These are phyloP conservation scores for Cercospora sesami DNA, from an alignment of 2,329 filamentous ascomycete species.

Conservation along the genomic window DNA sequence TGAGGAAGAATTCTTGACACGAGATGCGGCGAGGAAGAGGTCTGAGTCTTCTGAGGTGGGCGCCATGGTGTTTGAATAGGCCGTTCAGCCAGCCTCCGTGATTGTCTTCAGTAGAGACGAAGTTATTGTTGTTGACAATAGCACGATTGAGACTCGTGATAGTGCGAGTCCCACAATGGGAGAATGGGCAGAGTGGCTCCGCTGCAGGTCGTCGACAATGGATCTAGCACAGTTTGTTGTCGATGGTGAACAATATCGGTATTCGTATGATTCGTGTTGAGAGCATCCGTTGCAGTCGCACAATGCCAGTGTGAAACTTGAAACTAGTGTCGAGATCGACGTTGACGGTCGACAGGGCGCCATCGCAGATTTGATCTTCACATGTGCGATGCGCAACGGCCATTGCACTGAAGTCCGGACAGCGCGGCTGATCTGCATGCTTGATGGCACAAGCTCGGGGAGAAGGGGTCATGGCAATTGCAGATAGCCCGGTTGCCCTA, in stretches of 20 bases:
- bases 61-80: neutral
- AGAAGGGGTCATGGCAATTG: neutral
- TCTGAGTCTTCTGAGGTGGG: neutral
- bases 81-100: neutral
- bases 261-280: neutral
- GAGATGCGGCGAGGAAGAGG: neutral
- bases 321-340: slow-evolving; percentile 2
- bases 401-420: neutral
- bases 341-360: neutral
- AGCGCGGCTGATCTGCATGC: slow-evolving; percentile 1
- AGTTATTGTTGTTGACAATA: slow-evolving; percentile 14
- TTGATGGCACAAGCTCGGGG: neutral
- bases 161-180: neutral
- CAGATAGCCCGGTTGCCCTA: neutral
- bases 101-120: neutral
- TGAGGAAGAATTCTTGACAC: neutral
- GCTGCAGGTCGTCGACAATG: neutral
- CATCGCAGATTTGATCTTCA: slow-evolving; percentile 4
- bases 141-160: neutral
- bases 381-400: neutral
- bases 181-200: neutral
- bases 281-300: neutral
- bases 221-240: neutral
- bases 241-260: neutral
- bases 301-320: neutral